Conservation (phyloP, 495 filamentous ascomycete genomes). For the Lepidopterella palustris region DNA sequence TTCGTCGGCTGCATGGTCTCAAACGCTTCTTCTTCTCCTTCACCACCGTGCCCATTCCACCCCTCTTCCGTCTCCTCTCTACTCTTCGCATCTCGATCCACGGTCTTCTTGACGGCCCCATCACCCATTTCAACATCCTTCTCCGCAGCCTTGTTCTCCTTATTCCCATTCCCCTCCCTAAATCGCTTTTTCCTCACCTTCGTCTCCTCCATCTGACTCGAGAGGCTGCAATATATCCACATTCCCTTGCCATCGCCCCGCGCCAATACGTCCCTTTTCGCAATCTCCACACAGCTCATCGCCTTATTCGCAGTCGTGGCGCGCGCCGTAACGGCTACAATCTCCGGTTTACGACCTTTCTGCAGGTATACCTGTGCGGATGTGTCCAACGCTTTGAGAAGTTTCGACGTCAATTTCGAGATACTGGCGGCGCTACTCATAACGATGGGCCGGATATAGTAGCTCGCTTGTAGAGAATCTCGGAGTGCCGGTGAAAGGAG, state of each 20-base stretch:
- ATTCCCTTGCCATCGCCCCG: conserved; percentile 43
- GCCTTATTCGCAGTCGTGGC: conserved; percentile 37
- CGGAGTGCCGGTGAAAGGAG: too few relatives aligned
- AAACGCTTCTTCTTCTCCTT: conserved; percentile 41
- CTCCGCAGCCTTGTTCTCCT: conserved; percentile 38
- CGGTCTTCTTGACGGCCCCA: conserved; percentile 42
- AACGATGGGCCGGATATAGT: too few relatives aligned
- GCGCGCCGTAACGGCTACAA: conserved; percentile 57
- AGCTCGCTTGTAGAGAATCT: too few relatives aligned
- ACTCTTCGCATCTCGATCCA: conserved; percentile 41
- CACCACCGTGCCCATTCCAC: conserved; percentile 41
- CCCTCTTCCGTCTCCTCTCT: conserved; percentile 40
- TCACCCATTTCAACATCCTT: conserved; percentile 43
- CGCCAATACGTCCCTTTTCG: conserved; percentile 68
- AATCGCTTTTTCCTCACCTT: background rate
- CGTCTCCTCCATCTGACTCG: background rate
- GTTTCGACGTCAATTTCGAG: too few relatives aligned
- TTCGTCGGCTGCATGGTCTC: conserved; percentile 9
- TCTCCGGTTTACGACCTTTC: conserved; percentile 45
- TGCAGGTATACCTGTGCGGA: too few relatives aligned
- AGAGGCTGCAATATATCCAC: background rate
- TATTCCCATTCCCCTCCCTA: background rate
- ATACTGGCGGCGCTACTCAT: too few relatives aligned
- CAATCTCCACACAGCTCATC: conserved; percentile 76
- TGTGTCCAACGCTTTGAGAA: too few relatives aligned